Evolutionary conservation across 2,329 filamentous ascomycete species (phyloP).

Genomic region (Fusarium fracticaudum): DNA sequence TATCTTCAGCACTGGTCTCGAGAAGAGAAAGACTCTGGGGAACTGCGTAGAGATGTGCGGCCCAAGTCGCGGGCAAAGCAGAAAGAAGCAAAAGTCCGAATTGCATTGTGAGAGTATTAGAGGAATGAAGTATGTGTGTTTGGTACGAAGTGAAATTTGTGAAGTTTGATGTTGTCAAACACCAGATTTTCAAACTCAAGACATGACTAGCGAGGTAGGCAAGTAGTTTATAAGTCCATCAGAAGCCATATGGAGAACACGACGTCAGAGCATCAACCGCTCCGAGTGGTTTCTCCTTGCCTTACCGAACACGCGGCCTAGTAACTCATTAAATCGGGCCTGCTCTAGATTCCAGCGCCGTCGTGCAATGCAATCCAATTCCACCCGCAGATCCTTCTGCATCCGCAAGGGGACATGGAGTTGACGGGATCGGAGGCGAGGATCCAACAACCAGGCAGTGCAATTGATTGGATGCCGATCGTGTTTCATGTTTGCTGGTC

Average conservation of each 20-base stretch:
- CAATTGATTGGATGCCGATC: constrained; percentile 29
- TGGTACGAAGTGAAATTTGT: neutral
- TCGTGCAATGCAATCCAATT: constrained; percentile 24
- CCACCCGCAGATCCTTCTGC: constrained; percentile 36
- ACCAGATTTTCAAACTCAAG: neutral
- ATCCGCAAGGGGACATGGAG: constrained; percentile 22
- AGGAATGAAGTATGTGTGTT: neutral
- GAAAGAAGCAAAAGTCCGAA: constrained; percentile 33
- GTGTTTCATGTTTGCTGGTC: constrained; percentile 27
- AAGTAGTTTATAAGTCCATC: constrained; percentile 24
- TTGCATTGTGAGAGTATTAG: constrained; percentile 28
- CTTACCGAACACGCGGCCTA: constrained; percentile 30
- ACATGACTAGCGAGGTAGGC: neutral
- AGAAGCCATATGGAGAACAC: constrained; percentile 27
- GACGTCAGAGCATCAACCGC: constrained; percentile 25
- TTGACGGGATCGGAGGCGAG: constrained; percentile 18
- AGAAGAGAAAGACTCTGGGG: constrained; percentile 39
- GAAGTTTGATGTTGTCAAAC: neutral
- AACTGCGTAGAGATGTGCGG: constrained; percentile 41
- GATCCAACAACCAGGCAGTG: constrained; percentile 5
- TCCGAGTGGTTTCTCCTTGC: neutral
- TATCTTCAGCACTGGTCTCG: constrained; percentile 35
- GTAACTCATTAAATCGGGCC: constrained; percentile 30
- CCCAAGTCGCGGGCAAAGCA: constrained; percentile 35
- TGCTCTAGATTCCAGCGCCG: constrained; percentile 1